phyloP scores from a whole-genome alignment of 805 yeast genomes.

The Candida pini region DNA sequence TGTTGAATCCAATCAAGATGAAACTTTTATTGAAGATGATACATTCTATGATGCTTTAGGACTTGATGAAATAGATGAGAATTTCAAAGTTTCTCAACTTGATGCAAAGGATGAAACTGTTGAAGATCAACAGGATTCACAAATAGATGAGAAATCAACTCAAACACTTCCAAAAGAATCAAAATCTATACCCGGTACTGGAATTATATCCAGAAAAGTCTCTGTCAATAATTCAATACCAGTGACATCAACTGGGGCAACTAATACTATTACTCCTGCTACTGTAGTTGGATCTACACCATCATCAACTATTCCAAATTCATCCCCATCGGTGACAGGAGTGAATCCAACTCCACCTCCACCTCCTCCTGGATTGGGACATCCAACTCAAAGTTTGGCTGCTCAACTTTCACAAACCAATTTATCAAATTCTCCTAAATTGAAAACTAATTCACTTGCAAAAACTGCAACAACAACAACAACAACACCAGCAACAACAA shows the following conservation, averaged over 20 bases:
- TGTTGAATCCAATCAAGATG: slow-evolving; percentile 90
- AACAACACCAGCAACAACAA: not conserved
- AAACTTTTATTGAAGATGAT: slow-evolving; percentile 90
- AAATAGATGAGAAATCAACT: slow-evolving; percentile 3
- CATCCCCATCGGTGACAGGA: too few species aligned
- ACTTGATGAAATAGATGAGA: slow-evolving; percentile 44
- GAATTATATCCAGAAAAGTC: slow-evolving; percentile 11
- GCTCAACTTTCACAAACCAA: not conserved
- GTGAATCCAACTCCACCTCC: slow-evolving; percentile 9
- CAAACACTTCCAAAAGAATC: slow-evolving; percentile 2
- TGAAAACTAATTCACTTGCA: too few species aligned
- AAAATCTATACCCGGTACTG: slow-evolving; percentile 10
- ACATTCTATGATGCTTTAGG: slow-evolving; percentile 85
- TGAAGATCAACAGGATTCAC: slow-evolving; percentile 6
- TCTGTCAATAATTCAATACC: slow-evolving; percentile 1
- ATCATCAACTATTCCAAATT: too few species aligned
- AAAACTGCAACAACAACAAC: not conserved
- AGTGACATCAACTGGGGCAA: slow-evolving; percentile 1
- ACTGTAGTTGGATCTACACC: slow-evolving; percentile 4
- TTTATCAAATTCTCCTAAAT: too few species aligned
- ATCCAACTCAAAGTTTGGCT: slow-evolving; percentile 1
- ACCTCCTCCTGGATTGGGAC: slow-evolving; percentile 3
- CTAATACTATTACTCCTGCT: not conserved
- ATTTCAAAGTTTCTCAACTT: slow-evolving; percentile 19
- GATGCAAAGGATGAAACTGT: slow-evolving; percentile 13